phyloP scores from a whole-genome alignment of 805 yeast genomes.

The Lipomyces yamadae region DNA sequence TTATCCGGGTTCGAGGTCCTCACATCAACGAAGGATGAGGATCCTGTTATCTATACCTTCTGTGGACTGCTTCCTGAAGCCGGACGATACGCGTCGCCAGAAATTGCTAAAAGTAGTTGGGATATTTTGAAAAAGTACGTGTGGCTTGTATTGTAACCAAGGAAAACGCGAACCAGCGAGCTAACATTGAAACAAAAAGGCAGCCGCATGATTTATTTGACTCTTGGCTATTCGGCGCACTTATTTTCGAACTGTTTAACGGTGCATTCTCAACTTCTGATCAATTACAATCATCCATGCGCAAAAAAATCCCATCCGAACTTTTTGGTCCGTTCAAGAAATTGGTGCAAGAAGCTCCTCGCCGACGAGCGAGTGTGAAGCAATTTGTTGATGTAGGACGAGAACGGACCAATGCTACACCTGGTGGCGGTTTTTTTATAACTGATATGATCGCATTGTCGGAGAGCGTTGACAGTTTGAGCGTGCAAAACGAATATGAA shows the following conservation, averaged over 20 bases:
- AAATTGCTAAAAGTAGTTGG: constrained; percentile 54
- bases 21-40: constrained; percentile 56
- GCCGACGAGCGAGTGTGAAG: constrained; percentile 49
- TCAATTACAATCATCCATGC: constrained; percentile 35
- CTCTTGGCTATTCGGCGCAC: constrained; percentile 64
- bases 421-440: constrained; percentile 39
- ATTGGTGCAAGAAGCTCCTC: constrained; percentile 48
- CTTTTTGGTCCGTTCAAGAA: constrained; percentile 50
- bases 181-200: constrained; percentile 38
- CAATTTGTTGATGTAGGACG: constrained; percentile 41
- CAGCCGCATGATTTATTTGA: constrained; percentile 52
- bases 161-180: neutral
- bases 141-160: neutral
- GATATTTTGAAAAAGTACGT: constrained; percentile 41
- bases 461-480: constrained; percentile 59
- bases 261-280: constrained; percentile 34
- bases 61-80: constrained; percentile 47
- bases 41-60: constrained; percentile 44
- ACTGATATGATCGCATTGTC: constrained; percentile 59
- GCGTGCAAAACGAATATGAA: constrained; percentile 58
- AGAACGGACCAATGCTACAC: constrained; percentile 22
- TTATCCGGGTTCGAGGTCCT: constrained; percentile 79
- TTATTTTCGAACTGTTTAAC: constrained; percentile 56
- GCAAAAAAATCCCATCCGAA: constrained; percentile 47
- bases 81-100: constrained; percentile 57